Base-by-base conservation (phyloP, 148 eudicot genomes). In the Polygonum maritimum region DNA sequence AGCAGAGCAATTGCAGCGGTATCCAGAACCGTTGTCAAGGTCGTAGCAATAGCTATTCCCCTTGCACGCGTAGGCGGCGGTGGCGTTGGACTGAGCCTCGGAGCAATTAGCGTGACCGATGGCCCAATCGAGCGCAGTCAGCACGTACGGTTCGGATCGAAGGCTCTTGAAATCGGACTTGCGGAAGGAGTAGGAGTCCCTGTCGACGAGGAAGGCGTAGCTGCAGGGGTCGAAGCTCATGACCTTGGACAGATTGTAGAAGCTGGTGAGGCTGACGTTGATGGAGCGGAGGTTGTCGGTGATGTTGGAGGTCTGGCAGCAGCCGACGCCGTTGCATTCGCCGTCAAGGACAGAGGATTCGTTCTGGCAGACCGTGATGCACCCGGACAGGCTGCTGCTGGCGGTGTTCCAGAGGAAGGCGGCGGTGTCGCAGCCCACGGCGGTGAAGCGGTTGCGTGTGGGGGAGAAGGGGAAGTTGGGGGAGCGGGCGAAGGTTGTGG, bases 101-200 rank as follows among this genome's bases (percentile, higher is more conserved):
- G 16, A 15, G n/a, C 88, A 85, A 2, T 40, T 83, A 31, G 4
- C n/a, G 31, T 80, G 45, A 9, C n/a, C 80, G 22, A 83, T 71
- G 1, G 60, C 84, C 85, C 88, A 85, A 33, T 85, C 84, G 2
- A 85, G 38, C 36, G 79, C 79, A 7, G 75, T 31, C 14, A 0
- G 69, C 2, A 60, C 69, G 1, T 1, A 13, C 16, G 51, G 51
- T 9, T 0, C n/a, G 19, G 36, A 60, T 11, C 21, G 69, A 19
- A 58, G 22, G 4, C 26, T 2, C 33, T 18, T 10, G 36, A 60
- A 60, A 60, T 60, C 69, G 69, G 69, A 16, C 21, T 31, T 21
- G 5, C 21, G 16, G 69, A 60, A 60, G 69, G 69, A 19, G 69
- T 19, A 60, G 9, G 69, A 19, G 36, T 60, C 69, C 36, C 7